Evolutionary conservation across 805 yeast genomes (phyloP), one percentile per base, ranked within the genome.

Genomic region (Myxozyma monticola): DNA sequence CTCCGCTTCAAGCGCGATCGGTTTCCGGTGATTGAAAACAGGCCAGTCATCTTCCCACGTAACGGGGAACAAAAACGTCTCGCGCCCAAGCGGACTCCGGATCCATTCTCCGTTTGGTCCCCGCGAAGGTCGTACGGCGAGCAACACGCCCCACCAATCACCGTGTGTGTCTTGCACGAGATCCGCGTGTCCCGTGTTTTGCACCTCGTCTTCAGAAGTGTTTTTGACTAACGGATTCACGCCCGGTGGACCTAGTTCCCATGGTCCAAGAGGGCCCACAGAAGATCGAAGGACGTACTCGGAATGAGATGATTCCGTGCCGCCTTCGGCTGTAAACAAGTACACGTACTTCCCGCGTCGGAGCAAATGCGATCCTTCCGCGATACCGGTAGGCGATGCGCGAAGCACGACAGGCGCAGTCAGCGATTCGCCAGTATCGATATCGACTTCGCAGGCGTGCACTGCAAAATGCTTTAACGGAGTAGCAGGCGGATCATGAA

Each of bases 321-420:
- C 48, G 21, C 48, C 48, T 30, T 44, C 48, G 4, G 48, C 48
- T 8, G 48, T 37, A 17, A 44, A 30, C 21, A 44, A 30, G 28
- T 44, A 44, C 17, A 37, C 21, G 22, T 37, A 44, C 14, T n/a
- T 12, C 4, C 41, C 37, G 4, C 36, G 24, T 18, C 17, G 25
- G 30, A 44, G n/a, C n/a, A 44, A 37, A 37, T 44, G 48, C 18
- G 48, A 44, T 8, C 48, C 48, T 22, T 44, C 48, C 2, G 48
- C 48, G 14, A 44, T 35, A 4, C 37, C 40, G 5, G 48, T 20
- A 4, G 42, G 42, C 7, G 48, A 24, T 10, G 18, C n/a, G 24
- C 42, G 37, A 7, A 44, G 26, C 1, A 44, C 31, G 6, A 24
- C 14, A 8, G 48, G 48, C 8, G 30, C 30, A 2, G 48, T 37